phyloP scores from a whole-genome alignment of 2,329 filamentous ascomycete species.

The Ophiostoma quercus region DNA sequence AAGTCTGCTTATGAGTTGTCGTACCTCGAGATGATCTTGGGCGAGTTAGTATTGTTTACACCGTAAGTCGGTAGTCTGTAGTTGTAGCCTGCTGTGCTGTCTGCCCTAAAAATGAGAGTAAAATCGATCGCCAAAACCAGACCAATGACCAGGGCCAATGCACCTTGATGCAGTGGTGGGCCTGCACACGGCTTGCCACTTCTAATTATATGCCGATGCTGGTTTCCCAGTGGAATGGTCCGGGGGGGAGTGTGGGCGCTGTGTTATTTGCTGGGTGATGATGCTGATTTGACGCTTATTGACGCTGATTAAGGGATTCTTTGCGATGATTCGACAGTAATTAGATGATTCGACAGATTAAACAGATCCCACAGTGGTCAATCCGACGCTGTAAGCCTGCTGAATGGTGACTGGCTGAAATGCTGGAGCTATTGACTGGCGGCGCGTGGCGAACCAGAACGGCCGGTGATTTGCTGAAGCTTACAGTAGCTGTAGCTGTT shows the following conservation, averaged over 20 bases:
- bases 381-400: background rate
- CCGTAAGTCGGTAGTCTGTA: background rate
- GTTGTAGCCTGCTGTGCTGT: background rate
- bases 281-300: background rate
- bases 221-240: slow-evolving; percentile 5
- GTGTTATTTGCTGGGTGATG: background rate
- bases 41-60: background rate
- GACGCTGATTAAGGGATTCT: background rate
- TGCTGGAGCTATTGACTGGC: slow-evolving; percentile 1
- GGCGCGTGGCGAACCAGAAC: slow-evolving; percentile 9
- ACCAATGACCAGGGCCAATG: background rate
- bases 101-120: background rate
- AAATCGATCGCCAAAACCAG: background rate
- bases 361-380: background rate
- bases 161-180: background rate
- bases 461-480: slow-evolving; percentile 4
- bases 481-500: background rate
- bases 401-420: slow-evolving; percentile 1
- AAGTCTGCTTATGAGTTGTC: background rate
- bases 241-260: background rate
- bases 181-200: background rate
- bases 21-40: background rate
- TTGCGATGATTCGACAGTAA: background rate
- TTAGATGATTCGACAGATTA: background rate
- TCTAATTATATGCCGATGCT: slow-evolving; percentile 1